phyloP scores from a whole-genome alignment of 2,329 filamentous ascomycete genomes.

The Botryotinia convoluta region DNA sequence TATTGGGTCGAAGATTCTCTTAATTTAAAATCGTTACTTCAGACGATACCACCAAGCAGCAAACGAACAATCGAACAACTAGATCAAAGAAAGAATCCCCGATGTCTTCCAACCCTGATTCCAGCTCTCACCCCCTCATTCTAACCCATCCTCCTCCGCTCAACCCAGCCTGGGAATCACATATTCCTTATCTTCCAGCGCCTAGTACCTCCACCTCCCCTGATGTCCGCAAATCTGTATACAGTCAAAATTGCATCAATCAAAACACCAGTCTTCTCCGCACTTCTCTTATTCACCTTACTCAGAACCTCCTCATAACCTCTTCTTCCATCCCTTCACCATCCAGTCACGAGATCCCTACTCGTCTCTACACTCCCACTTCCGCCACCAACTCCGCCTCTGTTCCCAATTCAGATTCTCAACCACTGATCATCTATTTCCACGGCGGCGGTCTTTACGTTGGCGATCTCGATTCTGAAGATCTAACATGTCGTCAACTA shows the following conservation, averaged over 20 bases:
- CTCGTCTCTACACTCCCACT: conserved; percentile 10
- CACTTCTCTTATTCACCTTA: conserved; percentile 41
- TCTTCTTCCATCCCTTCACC: neutral
- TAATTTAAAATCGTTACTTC: neutral
- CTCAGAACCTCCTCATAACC: conserved; percentile 36
- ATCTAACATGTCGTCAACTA: conserved; percentile 46
- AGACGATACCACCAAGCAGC: neutral
- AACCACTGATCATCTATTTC: conserved; percentile 44
- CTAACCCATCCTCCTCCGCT: conserved; percentile 9
- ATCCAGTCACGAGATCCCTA: neutral
- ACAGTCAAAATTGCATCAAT: conserved; percentile 44
- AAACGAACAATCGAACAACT: neutral
- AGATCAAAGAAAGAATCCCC: neutral
- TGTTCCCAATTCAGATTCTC: neutral
- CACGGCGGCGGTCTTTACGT: conserved; percentile 50
- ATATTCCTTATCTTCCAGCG: conserved; percentile 9
- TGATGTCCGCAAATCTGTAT: conserved; percentile 32
- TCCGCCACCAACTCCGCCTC: neutral
- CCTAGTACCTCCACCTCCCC: neutral
- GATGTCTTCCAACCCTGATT: neutral
- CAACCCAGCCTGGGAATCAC: conserved; percentile 10
- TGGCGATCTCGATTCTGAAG: conserved; percentile 50
- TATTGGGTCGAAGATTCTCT: neutral
- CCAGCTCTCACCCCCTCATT: neutral
- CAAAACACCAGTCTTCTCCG: conserved; percentile 41